phyloP scores from a whole-genome alignment of 495 filamentous ascomycete genomes.

The Pyrenula aspistea region DNA sequence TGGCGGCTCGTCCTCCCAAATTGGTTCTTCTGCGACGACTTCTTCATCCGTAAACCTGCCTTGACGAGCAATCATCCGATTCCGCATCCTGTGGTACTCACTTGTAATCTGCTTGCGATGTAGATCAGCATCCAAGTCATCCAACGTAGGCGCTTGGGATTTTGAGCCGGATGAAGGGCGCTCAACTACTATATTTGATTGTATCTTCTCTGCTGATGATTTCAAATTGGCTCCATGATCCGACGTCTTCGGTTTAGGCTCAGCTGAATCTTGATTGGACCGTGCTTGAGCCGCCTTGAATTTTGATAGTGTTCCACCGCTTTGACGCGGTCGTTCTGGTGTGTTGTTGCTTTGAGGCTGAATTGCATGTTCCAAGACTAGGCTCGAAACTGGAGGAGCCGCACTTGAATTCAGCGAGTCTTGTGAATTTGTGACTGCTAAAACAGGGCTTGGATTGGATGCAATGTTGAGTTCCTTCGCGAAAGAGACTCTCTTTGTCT shows the following conservation, averaged over 20 bases:
- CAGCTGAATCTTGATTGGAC: no score
- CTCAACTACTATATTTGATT: constrained; percentile 52
- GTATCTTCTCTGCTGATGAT: constrained; percentile 42
- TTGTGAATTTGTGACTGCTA: constrained; percentile 15
- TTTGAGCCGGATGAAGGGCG: constrained; percentile 24
- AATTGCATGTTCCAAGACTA: constrained; percentile 33
- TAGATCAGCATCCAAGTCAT: constrained; percentile 63
- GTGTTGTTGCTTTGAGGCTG: constrained; percentile 6
- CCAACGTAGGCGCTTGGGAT: constrained; percentile 36
- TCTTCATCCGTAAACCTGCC: constrained; percentile 59
- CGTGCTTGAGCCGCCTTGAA: constrained; percentile 27
- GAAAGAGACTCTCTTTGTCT: constrained; percentile 69
- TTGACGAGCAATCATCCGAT: constrained; percentile 63
- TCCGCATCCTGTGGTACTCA: constrained; percentile 71
- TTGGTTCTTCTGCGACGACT: constrained; percentile 12
- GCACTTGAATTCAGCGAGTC: constrained; percentile 26
- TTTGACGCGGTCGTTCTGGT: constrained; percentile 8
- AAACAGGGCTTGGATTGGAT: constrained; percentile 18
- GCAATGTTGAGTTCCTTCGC: constrained; percentile 65
- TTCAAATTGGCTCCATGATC: constrained; percentile 20
- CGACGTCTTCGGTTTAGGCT: neutral
- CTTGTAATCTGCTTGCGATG: constrained; percentile 64
- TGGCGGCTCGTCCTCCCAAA: constrained; percentile 46
- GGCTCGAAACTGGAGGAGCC: constrained; percentile 22
- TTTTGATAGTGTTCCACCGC: constrained; percentile 23